phyloP scores from a whole-genome alignment of 371 early-diverging fungal species.

The Conidiobolus incongruus region DNA sequence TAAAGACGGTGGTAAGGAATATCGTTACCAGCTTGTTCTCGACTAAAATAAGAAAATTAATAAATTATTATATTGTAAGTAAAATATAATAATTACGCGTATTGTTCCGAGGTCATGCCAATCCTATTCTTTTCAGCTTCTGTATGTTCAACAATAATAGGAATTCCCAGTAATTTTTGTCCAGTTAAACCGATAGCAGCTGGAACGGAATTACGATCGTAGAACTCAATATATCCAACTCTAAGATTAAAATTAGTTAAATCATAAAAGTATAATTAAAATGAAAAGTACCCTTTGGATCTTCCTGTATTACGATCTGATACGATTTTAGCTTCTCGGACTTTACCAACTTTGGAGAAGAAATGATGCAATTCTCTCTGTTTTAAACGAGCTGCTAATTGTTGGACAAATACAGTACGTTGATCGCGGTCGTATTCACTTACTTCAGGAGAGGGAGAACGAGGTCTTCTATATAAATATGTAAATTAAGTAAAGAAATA shows the following conservation, averaged over 20 bases:
- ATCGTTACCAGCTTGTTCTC: no score
- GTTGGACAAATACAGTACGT: slow-evolving; percentile 87
- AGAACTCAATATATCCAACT: slow-evolving; percentile 84
- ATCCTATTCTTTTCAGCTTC: slow-evolving; percentile 85
- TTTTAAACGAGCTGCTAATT: slow-evolving; percentile 62
- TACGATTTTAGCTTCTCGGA: slow-evolving; percentile 74
- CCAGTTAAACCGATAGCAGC: slow-evolving; percentile 71
- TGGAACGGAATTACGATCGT: slow-evolving; percentile 57
- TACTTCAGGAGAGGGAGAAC: slow-evolving; percentile 47
- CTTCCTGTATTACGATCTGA: slow-evolving; percentile 68
- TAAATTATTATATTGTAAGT: no score
- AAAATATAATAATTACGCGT: no score
- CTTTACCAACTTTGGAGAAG: slow-evolving; percentile 61
- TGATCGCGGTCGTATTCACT: slow-evolving; percentile 58
- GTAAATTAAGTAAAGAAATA: no score
- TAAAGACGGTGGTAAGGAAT: slow-evolving; percentile 38
- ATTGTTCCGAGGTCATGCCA: no score
- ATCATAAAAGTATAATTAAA: neutral
- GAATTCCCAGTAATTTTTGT: slow-evolving; percentile 79
- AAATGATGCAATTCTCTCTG: slow-evolving; percentile 69
- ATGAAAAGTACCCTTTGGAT: slow-evolving; percentile 78
- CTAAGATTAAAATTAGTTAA: slow-evolving; percentile 8
- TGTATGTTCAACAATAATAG: slow-evolving; percentile 73
- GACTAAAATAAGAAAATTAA: no score
- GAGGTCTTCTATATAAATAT: slow-evolving; percentile 3